Evolutionary conservation across 1,284 basidiomycete genomes (phyloP).

Genomic region (Xerocomus nothofagi): DNA sequence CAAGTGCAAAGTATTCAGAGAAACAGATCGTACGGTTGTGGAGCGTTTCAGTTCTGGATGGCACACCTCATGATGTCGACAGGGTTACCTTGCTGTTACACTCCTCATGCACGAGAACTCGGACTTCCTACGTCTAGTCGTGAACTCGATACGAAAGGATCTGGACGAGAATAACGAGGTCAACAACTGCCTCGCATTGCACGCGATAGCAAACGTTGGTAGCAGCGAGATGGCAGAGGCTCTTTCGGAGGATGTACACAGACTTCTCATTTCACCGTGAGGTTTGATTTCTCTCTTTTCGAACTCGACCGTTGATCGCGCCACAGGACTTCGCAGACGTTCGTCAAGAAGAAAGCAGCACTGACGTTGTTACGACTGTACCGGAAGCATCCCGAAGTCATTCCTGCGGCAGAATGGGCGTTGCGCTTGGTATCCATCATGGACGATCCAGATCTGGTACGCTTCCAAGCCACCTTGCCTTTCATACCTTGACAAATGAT

Average conservation of each 20-base stretch:
- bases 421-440: constrained; percentile 92
- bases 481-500: constrained; percentile 10
- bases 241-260: constrained; percentile 89
- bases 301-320: constrained; percentile 10
- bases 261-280: constrained; percentile 93
- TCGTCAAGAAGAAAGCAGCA: constrained; percentile 99
- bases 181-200: constrained; percentile 94
- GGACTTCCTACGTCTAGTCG: constrained; percentile 91
- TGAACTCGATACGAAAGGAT: constrained; percentile 98
- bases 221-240: constrained; percentile 98
- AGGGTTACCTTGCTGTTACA: constrained; percentile 97
- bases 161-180: constrained; percentile 94
- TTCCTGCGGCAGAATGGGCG: constrained; percentile 95
- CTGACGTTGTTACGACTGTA: constrained; percentile 91
- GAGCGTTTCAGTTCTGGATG: neutral
- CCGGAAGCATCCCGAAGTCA: constrained; percentile 93
- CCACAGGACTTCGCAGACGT: constrained; percentile 84
- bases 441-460: constrained; percentile 88
- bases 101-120: constrained; percentile 98
- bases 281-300: constrained; percentile 33
- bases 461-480: constrained; percentile 14
- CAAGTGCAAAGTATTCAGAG: constrained; percentile 94
- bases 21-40: constrained; percentile 90
- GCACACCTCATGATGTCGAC: constrained; percentile 33
- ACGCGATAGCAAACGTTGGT: constrained; percentile 98